Evolutionary conservation across 2,329 filamentous ascomycete species (phyloP).

Genomic region (Ophiocordyceps polyrhachis-furcata): DNA sequence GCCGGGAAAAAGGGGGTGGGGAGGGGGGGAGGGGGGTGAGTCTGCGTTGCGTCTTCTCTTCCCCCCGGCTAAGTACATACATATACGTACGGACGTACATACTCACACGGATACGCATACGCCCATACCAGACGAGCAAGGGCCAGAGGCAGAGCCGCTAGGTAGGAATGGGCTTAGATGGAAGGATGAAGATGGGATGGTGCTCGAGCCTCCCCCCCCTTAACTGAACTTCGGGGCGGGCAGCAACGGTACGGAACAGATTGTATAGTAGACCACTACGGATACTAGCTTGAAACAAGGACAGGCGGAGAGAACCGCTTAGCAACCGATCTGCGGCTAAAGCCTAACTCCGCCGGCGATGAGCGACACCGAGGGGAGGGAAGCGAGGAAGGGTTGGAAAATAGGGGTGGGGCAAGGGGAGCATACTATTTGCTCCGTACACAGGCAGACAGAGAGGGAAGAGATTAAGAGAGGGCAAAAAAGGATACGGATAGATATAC

Average conservation of each 20-base stretch:
- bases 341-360: neutral
- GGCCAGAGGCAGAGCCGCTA: neutral
- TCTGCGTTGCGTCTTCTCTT: neutral
- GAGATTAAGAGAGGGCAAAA: too few species aligned
- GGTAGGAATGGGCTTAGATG: neutral
- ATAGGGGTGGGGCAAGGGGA: too few species aligned
- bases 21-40: neutral
- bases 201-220: neutral
- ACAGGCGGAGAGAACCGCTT: neutral
- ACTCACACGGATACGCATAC: neutral
- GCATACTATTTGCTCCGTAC: too few species aligned
- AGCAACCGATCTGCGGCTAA: neutral
- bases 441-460: too few species aligned
- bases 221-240: neutral
- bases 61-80: too few species aligned
- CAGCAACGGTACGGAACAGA: neutral
- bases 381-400: neutral
- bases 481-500: too few species aligned
- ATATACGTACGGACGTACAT: too few species aligned
- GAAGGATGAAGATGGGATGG: neutral
- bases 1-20: neutral
- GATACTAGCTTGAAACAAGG: neutral
- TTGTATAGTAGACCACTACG: too few species aligned
- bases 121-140: neutral
- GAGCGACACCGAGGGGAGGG: neutral